phyloP scores from a whole-genome alignment of 2,329 filamentous ascomycete species.

The Talaromyces sp. region DNA sequence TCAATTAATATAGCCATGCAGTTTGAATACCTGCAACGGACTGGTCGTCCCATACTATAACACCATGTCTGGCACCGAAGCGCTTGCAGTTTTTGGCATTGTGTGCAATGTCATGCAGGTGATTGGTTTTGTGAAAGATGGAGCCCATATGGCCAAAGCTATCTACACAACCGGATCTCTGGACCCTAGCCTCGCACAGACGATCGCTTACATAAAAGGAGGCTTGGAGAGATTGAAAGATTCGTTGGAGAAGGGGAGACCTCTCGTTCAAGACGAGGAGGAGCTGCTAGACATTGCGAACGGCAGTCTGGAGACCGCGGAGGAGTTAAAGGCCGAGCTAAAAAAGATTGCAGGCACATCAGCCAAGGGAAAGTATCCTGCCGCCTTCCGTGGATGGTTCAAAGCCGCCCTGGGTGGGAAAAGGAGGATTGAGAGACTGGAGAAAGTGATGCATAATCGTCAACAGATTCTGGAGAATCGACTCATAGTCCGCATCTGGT shows the following conservation, averaged over 20 bases:
- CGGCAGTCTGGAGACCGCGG: background rate
- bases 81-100: background rate
- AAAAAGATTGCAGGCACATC: background rate
- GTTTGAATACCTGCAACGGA: background rate
- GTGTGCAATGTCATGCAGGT: constrained; percentile 1
- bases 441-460: background rate
- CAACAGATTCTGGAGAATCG: background rate
- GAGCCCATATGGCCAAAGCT: background rate
- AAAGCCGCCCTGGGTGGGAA: background rate
- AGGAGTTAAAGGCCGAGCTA: background rate
- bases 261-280: background rate
- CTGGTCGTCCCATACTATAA: background rate
- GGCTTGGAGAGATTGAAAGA: background rate
- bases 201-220: background rate
- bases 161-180: background rate
- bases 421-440: background rate
- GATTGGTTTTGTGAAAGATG: constrained; percentile 2
- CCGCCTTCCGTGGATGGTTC: background rate
- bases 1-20: background rate
- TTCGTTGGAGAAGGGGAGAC: background rate
- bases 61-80: background rate
- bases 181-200: background rate
- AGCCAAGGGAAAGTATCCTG: background rate
- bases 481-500: constrained; percentile 1
- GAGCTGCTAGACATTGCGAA: background rate